Evolutionary conservation across 345 rosid genomes (phyloP), one percentile per base, ranked within the genome.

Genomic region (Eutrema yunnanense): DNA sequence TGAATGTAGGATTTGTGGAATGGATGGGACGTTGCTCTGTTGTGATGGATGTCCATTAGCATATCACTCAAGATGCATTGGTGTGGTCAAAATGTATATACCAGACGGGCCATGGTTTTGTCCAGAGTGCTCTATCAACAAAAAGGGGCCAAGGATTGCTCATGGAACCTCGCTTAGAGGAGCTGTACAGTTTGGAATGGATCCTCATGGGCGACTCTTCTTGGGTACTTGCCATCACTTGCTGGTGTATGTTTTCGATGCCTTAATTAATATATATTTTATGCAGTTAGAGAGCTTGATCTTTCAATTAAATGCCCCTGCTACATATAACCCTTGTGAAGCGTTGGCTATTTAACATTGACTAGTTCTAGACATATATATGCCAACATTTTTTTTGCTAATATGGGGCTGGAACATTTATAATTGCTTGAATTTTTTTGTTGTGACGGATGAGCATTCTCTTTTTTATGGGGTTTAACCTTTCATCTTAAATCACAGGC

Each of bases 1-100:
- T 65, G 98, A 92, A 67, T 92, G 98, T 73, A 86, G 95, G 37
- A 89, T 92, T 59, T 92, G 98, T 81, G 92, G 96, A 32, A 88
- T 90, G 98, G 92, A 88, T 60, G 98, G 98, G 54, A 85, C 82
- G 56, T 82, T 92, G 81, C 87, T 92, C 48, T 92, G 98, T 73
- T 92, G 96, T 81, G 98, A 92, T 66, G 91, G 98, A 27, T 92
- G 96, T 69, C 96, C 98, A 7, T 88, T 87, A 13, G 94, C 95
- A 44, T 92, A 88, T 71, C 98, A 92, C 82, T 78, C 92, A 34
- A 84, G 98, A 82, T 92, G 98, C 64, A 88, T 92, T 64, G 98
- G 96, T 64, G 86, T 92, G 74, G 61, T 55, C 68, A 92, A 88
- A 85, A 84, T 81, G 84, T 54, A 86, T 73, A 88, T 92, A 71